Percentiles rank a stretch among this genome's conserved stretches.
These are phyloP conservation scores for Ganoderma lucidum DNA, from an alignment of 1,284 basidiomycete genomes.

Conservation along the genomic window DNA sequence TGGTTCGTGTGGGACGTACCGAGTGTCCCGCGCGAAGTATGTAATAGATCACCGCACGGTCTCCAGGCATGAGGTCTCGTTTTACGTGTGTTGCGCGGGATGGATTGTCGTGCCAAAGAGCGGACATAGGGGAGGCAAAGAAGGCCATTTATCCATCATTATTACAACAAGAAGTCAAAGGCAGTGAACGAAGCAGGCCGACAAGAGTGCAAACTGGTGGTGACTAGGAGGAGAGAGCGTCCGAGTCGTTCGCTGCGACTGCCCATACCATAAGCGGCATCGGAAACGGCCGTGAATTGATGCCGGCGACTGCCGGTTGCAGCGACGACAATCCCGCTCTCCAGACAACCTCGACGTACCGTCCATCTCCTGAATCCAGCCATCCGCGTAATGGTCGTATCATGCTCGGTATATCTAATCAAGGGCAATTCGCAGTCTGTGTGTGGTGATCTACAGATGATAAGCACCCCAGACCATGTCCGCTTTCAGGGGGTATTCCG, in stretches of 20 bases:
- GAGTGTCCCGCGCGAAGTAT: constrained; percentile 8
- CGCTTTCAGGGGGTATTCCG: not conserved
- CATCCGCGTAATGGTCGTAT: constrained; percentile 30
- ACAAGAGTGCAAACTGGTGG: not conserved
- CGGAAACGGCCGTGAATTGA: constrained; percentile 13
- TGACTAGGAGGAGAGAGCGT: not conserved
- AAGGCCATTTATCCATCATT: too few relatives aligned
- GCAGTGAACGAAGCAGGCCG: not conserved
- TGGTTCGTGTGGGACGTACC: not conserved
- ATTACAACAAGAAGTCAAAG: constrained; percentile 2
- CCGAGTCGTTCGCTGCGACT: too few relatives aligned
- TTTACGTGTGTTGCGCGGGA: constrained; percentile 11
- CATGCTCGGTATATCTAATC: constrained; percentile 25
- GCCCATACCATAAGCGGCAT: constrained; percentile 1
- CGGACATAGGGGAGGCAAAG: not conserved
- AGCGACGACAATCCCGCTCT: constrained; percentile 27
- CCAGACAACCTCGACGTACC: constrained; percentile 16
- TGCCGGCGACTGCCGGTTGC: constrained; percentile 20
- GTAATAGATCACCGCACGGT: constrained; percentile 23
- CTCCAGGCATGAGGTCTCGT: constrained; percentile 14
- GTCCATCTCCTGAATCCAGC: constrained; percentile 11
- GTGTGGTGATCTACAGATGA: not conserved
- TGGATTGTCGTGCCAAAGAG: not conserved
- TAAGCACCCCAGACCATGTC: not conserved
- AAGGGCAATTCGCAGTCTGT: not conserved